A percentile compares a stretch with the other conserved stretches of the same genome.
phyloP scores from a whole-genome alignment of 2,329 filamentous ascomycete genomes.

The Cytospora piceicola region DNA sequence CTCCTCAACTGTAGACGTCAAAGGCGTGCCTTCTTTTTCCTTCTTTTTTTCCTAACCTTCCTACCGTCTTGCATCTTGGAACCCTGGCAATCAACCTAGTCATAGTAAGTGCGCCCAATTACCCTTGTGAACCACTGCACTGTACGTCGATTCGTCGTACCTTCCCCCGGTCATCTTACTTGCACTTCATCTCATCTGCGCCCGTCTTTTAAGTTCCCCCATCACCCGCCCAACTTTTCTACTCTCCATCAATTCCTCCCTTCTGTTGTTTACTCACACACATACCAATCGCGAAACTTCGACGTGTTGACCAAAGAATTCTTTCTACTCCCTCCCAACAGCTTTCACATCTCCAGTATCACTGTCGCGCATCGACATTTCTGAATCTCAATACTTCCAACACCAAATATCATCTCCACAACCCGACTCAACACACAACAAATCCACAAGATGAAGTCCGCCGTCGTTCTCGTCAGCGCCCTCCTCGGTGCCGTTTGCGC shows the following conservation, averaged over 20 bases:
- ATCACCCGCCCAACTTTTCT: slow-evolving; percentile 9
- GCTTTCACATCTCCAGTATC: slow-evolving; percentile 24
- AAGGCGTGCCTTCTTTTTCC: not conserved
- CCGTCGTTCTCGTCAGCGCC: slow-evolving; percentile 45
- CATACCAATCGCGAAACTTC: slow-evolving; percentile 9
- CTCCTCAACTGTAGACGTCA: not conserved
- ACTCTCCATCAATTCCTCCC: not conserved
- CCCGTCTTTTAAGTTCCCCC: slow-evolving; percentile 23
- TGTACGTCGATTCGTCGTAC: slow-evolving; percentile 10
- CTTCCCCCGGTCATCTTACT: slow-evolving; percentile 20
- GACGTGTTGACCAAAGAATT: slow-evolving; percentile 25
- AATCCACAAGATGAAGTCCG: slow-evolving; percentile 55
- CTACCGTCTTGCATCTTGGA: slow-evolving; percentile 12
- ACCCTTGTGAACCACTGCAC: slow-evolving; percentile 25
- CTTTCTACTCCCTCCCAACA: slow-evolving; percentile 6
- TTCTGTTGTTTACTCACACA: slow-evolving; percentile 7
- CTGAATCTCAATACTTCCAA: slow-evolving; percentile 21
- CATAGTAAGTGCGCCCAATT: slow-evolving; percentile 18
- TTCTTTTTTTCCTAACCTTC: not conserved
- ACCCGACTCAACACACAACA: slow-evolving; percentile 24
- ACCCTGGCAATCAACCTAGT: slow-evolving; percentile 19
- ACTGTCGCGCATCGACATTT: slow-evolving; percentile 22
- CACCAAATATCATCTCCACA: slow-evolving; percentile 15
- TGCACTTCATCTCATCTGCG: slow-evolving; percentile 13
- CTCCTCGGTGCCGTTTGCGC: slow-evolving; percentile 47